Conservation (phyloP, 805 yeast genomes). For the Grigorovia humatica region DNA sequence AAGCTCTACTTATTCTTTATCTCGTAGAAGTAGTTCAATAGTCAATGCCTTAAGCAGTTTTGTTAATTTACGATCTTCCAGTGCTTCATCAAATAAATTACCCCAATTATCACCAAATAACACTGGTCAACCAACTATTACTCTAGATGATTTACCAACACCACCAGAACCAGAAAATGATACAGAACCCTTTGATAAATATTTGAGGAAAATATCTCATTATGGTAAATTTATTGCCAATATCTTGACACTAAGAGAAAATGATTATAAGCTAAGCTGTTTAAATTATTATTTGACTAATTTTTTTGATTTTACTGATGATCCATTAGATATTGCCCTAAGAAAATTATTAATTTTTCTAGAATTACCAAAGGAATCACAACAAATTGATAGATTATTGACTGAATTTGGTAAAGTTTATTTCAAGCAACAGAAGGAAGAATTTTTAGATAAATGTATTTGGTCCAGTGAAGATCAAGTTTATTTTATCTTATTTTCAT, state of each 20-base stretch:
- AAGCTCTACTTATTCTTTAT: conserved; percentile 6
- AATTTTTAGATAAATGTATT: conserved; percentile 5
- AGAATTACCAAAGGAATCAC: conserved; percentile 61
- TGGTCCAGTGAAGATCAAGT: conserved; percentile 41
- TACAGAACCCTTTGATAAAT: conserved; percentile 23
- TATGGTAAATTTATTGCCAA: conserved; percentile 26
- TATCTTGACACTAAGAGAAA: conserved; percentile 23
- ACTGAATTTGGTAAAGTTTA: conserved; percentile 47
- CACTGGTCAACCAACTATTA: background rate
- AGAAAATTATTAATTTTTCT: conserved; percentile 48
- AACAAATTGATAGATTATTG: conserved; percentile 63
- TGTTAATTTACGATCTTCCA: conserved; percentile 26
- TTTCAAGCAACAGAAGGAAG: conserved; percentile 25
- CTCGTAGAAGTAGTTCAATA: conserved; percentile 30
- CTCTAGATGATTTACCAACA: conserved; percentile 14
- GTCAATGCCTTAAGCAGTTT: conserved; percentile 31
- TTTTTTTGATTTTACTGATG: conserved; percentile 39
- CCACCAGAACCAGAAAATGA: conserved; percentile 22
- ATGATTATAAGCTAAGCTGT: conserved; percentile 20
- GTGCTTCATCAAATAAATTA: conserved; percentile 3
- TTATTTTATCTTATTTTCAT: conserved; percentile 51
- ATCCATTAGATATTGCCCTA: conserved; percentile 58
- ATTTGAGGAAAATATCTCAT: conserved; percentile 21
- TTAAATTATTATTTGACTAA: conserved; percentile 20
- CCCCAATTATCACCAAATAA: background rate